Evolutionary conservation across 2,329 filamentous ascomycete species (phyloP), one percentile per base, ranked within the genome.

Genomic region (Teratosphaeria gauchensis): DNA sequence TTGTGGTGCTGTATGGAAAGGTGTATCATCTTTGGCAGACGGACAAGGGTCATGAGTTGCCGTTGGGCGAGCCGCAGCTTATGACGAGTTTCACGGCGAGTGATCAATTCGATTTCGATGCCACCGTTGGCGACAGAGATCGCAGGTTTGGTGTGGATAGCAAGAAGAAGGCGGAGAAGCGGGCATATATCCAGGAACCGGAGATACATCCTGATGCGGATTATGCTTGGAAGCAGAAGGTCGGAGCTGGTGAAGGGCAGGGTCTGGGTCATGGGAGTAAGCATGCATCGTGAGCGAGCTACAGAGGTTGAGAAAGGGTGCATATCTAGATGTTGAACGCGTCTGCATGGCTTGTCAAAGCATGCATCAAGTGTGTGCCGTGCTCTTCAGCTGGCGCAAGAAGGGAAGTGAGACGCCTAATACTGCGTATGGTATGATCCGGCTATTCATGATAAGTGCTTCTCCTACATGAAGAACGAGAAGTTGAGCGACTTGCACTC

Each of bases 11-110:
- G 2, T 95, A 95, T 68, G 90, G 90, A 9, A 95, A 95, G 71
- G 84, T 87, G 1, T 94, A 87, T 72, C 90, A 95, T 71, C 78
- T 94, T 51, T 95, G 91, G 90, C 89, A 95, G 79, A 83, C 87
- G 16, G 90, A 95, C 73, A 77, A 82, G 5, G 89, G 89, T 0
- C 84, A 92, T 67, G 72, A 75, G 56, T 66, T 87, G 57, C 85
- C 85, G 1, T 68, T 87, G 63, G 84, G 85, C 0, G 69, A 74
- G 61, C 84, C 85, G 58, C 73, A 85, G 72, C 72, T 88, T 64
- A 87, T 88, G 82, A 83, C 79, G 62, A 86, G 84, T 66, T 85
- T 78, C 61, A 83, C 80, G 28, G 70, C 69, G 9, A 72, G 74
- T 54, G 73, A 75, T 14, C 80, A 83, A 71, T 76, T 82, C 56